Percentiles rank a stretch among this genome's conserved stretches.
Evolutionary conservation across 1,139 yeast genomes (phyloP).

Genomic region (Hansenula lynferdii): DNA sequence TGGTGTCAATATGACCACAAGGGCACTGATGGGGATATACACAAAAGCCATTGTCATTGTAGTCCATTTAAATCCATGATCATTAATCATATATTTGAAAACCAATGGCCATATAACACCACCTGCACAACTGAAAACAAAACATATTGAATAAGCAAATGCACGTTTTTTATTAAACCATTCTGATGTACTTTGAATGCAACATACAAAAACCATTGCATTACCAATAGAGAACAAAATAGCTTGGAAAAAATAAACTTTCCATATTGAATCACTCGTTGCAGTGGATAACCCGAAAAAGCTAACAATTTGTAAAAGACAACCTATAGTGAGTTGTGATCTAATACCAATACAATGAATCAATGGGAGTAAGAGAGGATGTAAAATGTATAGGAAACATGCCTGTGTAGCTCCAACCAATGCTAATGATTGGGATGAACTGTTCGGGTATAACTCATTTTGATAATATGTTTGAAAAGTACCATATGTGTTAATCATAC

Average conservation of each 20-base stretch:
- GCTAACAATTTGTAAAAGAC: slow-evolving; percentile 36
- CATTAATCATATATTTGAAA: slow-evolving; percentile 28
- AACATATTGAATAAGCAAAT: slow-evolving; percentile 51
- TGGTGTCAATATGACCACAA: slow-evolving; percentile 26
- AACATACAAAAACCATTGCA: slow-evolving; percentile 40
- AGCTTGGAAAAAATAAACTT: slow-evolving; percentile 46
- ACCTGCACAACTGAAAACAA: slow-evolving; percentile 61
- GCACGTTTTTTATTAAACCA: slow-evolving; percentile 53
- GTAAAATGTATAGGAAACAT: slow-evolving; percentile 27
- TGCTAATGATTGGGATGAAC: slow-evolving; percentile 22
- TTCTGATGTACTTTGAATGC: slow-evolving; percentile 40
- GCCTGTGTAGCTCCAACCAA: slow-evolving; percentile 28
- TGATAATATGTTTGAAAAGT: slow-evolving; percentile 45
- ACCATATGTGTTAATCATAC: slow-evolving; percentile 50
- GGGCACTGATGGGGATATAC: slow-evolving; percentile 32
- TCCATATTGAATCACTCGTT: slow-evolving; percentile 33
- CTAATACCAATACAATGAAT: slow-evolving; percentile 37
- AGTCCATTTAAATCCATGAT: slow-evolving; percentile 48
- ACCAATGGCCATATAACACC: slow-evolving; percentile 51
- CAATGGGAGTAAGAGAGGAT: slow-evolving; percentile 37
- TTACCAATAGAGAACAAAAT: slow-evolving; percentile 46
- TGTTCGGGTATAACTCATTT: slow-evolving; percentile 18
- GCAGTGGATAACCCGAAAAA: slow-evolving; percentile 41
- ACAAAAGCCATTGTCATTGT: slow-evolving; percentile 44
- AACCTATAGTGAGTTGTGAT: slow-evolving; percentile 36